These are phyloP conservation scores for Cryphonectria parasitica DNA, from an alignment of 2,329 filamentous ascomycete genomes.

Conservation along the genomic window DNA sequence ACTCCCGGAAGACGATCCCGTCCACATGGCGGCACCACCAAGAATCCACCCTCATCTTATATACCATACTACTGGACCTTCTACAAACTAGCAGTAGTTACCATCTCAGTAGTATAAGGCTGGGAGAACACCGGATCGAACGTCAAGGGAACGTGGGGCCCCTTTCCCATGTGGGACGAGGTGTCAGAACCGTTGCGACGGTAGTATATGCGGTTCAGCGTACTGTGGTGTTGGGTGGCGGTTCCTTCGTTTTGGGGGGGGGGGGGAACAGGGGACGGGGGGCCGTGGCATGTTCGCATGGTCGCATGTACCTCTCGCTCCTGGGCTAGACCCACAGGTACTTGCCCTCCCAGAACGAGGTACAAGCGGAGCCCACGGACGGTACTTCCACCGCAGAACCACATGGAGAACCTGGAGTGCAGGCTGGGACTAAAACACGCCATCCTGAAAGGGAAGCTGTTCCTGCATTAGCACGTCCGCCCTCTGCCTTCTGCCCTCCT, in stretches of 20 bases:
- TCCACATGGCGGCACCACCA: slow-evolving; percentile 5
- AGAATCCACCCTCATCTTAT: slow-evolving; percentile 21
- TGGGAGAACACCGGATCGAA: slow-evolving; percentile 1
- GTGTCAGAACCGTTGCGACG: slow-evolving; percentile 16
- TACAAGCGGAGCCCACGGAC: slow-evolving; percentile 20
- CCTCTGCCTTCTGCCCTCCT: neutral
- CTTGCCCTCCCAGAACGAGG: slow-evolving; percentile 17
- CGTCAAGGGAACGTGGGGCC: neutral
- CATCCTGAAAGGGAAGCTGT: slow-evolving; percentile 25
- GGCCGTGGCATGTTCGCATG: neutral
- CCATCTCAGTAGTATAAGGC: neutral
- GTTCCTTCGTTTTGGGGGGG: neutral
- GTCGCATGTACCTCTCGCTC: slow-evolving; percentile 20
- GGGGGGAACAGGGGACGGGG: neutral
- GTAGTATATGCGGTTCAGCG: neutral
- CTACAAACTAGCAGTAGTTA: neutral
- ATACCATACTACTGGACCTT: neutral
- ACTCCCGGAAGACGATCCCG: slow-evolving; percentile 9
- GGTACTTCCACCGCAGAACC: slow-evolving; percentile 22
- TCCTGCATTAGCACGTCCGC: slow-evolving; percentile 29
- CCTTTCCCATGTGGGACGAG: slow-evolving; percentile 5
- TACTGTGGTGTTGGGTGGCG: neutral
- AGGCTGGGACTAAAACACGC: slow-evolving; percentile 26
- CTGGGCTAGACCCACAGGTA: slow-evolving; percentile 26
- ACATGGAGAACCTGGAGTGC: slow-evolving; percentile 29